Base-by-base conservation (phyloP, 768 basidiomycete genomes). In the Suillus clintonianus region DNA sequence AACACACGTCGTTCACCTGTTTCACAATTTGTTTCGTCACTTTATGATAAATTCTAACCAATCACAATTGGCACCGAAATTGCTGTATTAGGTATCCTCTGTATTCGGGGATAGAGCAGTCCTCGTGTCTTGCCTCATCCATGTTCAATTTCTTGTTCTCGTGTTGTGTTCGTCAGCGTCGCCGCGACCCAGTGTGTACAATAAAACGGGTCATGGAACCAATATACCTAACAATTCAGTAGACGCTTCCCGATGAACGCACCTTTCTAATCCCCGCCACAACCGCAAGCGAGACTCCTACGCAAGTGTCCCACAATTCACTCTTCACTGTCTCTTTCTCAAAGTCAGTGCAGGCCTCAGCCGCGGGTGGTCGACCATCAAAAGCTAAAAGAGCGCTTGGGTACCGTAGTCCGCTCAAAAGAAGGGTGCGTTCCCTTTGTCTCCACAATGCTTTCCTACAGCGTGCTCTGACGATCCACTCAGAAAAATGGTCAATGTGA, bases 401-500 rank as follows among this genome's bases (percentile, higher is more conserved):
- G 80, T 4, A 75, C 79, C 10, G 88, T 89, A 37, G 86, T 89
- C 32, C 84, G 86, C 5, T 74, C 83, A 2, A 87, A 86, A 69
- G 85, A 88, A 75, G 82, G 85, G 88, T 88, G 63, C 64, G 82
- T 78, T 17, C 47, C 19, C 10, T 61, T 27, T 59, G 19, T 48
- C 45, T 42, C 47, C 24, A 42, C 37, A 36, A 60, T 43, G 54
- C 41, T 54, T 24, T 41, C 39, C n/a, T n/a, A n/a, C 48, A 34
- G 32, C 59, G 7, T 36, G n/a, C 62, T 39, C 50, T 42, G 51
- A 64, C 36, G 36, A 61, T 58, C 15, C 62, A 37, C 57, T 39
- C 72, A 90, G 88, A 37, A 88, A 85, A 81, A 89, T 90, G 89
- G 88, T 90, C 66, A 89, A 89, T 62, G 82, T 90, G 15, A 82